A percentile compares a stretch with the other conserved stretches of the same genome.
Evolutionary conservation across 176 grass and related monocot species (phyloP).

Genomic region (Phyllostachys edulis): DNA sequence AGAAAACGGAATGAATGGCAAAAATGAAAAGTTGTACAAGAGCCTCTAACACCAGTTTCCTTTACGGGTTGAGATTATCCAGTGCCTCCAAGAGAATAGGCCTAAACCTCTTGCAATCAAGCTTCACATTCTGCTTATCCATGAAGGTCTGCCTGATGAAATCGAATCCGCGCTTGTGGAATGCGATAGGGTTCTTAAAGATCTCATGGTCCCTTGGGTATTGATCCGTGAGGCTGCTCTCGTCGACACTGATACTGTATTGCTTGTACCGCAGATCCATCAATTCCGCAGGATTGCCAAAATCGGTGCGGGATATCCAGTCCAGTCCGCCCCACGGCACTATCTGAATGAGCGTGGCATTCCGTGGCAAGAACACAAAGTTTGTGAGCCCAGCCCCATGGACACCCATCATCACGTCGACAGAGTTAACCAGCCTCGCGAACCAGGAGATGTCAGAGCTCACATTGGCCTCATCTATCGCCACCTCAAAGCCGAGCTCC

Average conservation of each 20-base stretch:
- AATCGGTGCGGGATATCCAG: conserved; percentile 41
- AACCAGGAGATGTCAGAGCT: conserved; percentile 54
- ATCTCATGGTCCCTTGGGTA: conserved; percentile 70
- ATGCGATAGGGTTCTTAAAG: conserved; percentile 50
- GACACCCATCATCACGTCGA: conserved; percentile 77
- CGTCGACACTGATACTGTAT: conserved; percentile 57
- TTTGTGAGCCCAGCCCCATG: conserved; percentile 78
- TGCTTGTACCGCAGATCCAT: conserved; percentile 67
- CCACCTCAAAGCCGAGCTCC: conserved; percentile 72
- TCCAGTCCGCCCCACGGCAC: conserved; percentile 64
- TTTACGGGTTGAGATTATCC: conserved; percentile 63
- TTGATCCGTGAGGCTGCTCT: conserved; percentile 65
- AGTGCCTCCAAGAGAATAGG: conserved; percentile 59
- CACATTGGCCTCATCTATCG: conserved; percentile 56
- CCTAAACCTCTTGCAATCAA: conserved; percentile 71
- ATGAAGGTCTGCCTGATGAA: conserved; percentile 61
- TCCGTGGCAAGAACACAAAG: conserved; percentile 57
- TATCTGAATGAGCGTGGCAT: conserved; percentile 62
- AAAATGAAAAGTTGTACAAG: conserved; percentile 11
- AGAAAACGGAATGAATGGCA: conserved; percentile 34
- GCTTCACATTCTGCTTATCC: conserved; percentile 78
- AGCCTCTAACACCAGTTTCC: neutral
- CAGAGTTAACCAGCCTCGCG: conserved; percentile 55
- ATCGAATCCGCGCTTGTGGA: conserved; percentile 48
- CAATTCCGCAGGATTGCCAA: conserved; percentile 38